These are phyloP conservation scores for Xylaria scruposa DNA, from an alignment of 495 filamentous ascomycete species.

Conservation along the genomic window DNA sequence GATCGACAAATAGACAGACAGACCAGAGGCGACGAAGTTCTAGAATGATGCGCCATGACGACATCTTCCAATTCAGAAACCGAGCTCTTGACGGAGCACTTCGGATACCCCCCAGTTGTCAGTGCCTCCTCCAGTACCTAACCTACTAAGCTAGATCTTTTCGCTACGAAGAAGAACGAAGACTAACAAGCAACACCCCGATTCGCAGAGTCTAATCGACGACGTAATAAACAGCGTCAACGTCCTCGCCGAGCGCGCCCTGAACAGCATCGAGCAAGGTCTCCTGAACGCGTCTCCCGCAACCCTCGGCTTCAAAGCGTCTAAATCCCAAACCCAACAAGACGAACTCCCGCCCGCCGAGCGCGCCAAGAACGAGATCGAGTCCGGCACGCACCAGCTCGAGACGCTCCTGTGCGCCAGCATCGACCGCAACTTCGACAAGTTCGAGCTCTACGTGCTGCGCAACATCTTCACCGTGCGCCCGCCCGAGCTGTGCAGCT, in stretches of 20 bases:
- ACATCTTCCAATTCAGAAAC: slow-evolving; percentile 58
- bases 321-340: slow-evolving; percentile 27
- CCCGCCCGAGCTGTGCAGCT: slow-evolving; percentile 71
- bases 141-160: background rate
- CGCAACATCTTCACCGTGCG: slow-evolving; percentile 82
- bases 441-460: slow-evolving; percentile 91
- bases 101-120: slow-evolving; percentile 92
- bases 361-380: slow-evolving; percentile 75
- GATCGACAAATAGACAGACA: background rate
- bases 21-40: slow-evolving; percentile 1
- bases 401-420: slow-evolving; percentile 92
- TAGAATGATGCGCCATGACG: slow-evolving; percentile 49
- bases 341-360: slow-evolving; percentile 56
- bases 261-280: slow-evolving; percentile 81
- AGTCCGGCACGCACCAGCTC: slow-evolving; percentile 87
- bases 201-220: slow-evolving; percentile 81
- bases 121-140: slow-evolving; percentile 37
- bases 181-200: slow-evolving; percentile 30
- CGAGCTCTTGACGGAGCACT: slow-evolving; percentile 91
- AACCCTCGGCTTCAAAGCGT: slow-evolving; percentile 73
- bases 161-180: background rate
- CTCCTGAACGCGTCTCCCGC: slow-evolving; percentile 74
- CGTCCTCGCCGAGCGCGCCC: slow-evolving; percentile 82
- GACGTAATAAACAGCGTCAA: slow-evolving; percentile 97
- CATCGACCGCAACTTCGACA: slow-evolving; percentile 97